Evolutionary conservation across 768 basidiomycete genomes (phyloP), one percentile per base, ranked within the genome.

Genomic region (Strobilomyces dryophilus): DNA sequence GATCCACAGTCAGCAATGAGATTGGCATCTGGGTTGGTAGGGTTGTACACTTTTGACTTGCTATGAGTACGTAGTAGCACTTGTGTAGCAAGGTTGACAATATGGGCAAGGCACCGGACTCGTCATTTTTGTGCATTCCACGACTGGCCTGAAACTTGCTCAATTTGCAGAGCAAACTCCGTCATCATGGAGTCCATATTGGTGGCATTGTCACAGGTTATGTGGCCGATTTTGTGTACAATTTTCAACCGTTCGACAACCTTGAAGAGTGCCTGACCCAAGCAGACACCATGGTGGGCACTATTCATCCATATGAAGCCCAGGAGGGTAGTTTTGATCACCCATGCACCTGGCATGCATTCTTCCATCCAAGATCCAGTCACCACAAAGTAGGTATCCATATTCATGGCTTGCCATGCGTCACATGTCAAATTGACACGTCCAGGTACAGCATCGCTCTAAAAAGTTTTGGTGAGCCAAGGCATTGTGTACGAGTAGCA

Each of bases 261-360:
- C 51, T 70, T 70, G 59, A 62, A 77, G 0, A 79, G 57, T 0
- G 70, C 74, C 29, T 71, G 70, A 0, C 74, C 71, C 0, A 77
- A 62, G 0, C 56, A 59, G 15, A 31, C 21, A 0, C 76, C 76
- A 55, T 70, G 61, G 47, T 79, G 76, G 0, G 71, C 57, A 12
- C 56, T 67, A 50, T 79, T 78, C 39, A 79, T 54, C 11, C 55
- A 60, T 0, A 54, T 60, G 32, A 77, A 79, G 0, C 71, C 71
- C 5, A 76, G 41, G 0, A 79, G 58, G 0, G 65, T 63, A 3
- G 17, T 57, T 1, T 57, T 27, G 1, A 58, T 4, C 21, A 41
- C 40, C 56, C 52, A 58, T 9, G 11, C 18, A 17, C 27, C 17
- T 4, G 4, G 15, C 2, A 5, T 0, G 1, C 8, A 10, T 8